Evolutionary conservation across 1,284 basidiomycete species (phyloP).

Genomic region (Cutaneotrichosporon dermatis): DNA sequence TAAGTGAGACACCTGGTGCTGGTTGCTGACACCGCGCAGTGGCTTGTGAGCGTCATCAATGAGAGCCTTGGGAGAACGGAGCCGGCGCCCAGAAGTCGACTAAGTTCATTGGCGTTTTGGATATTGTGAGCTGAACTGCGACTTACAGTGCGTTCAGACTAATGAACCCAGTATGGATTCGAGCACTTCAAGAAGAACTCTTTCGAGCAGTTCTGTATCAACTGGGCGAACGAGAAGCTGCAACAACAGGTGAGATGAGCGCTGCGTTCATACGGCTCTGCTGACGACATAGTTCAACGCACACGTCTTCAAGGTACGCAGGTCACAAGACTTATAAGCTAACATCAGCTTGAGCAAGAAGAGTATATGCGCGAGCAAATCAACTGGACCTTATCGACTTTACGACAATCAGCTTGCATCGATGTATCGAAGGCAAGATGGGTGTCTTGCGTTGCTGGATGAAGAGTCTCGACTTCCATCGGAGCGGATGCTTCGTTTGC

Average conservation of each 20-base stretch:
- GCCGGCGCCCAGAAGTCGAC: conserved; percentile 73
- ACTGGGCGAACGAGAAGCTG: conserved; percentile 97
- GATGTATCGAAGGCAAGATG: conserved; percentile 97
- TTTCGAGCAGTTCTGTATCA: conserved; percentile 99
- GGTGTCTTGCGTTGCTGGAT: conserved; percentile 93
- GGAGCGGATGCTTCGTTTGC: conserved; percentile 82
- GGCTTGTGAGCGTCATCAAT: conserved; percentile 96
- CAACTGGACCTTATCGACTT: conserved; percentile 99
- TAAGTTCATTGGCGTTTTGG: conserved; percentile 98
- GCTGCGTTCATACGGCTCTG: neutral
- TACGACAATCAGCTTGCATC: conserved; percentile 97
- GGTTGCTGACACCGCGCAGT: conserved; percentile 52
- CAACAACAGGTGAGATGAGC: conserved; percentile 71
- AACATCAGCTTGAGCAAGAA: conserved; percentile 79
- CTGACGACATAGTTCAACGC: conserved; percentile 72
- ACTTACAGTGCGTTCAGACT: neutral
- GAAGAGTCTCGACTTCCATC: conserved; percentile 96
- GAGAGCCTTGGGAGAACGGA: conserved; percentile 77
- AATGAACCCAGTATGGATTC: conserved; percentile 65
- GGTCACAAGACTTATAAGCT: neutral
- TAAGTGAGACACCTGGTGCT: conserved; percentile 19
- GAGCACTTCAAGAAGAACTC: conserved; percentile 99
- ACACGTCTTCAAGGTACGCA: conserved; percentile 79
- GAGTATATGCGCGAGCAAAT: conserved; percentile 98
- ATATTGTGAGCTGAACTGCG: conserved; percentile 53